Evolutionary conservation across 2,329 filamentous ascomycete species (phyloP), one percentile per base, ranked within the genome.

Genomic region (Aspergillus sp.): DNA sequence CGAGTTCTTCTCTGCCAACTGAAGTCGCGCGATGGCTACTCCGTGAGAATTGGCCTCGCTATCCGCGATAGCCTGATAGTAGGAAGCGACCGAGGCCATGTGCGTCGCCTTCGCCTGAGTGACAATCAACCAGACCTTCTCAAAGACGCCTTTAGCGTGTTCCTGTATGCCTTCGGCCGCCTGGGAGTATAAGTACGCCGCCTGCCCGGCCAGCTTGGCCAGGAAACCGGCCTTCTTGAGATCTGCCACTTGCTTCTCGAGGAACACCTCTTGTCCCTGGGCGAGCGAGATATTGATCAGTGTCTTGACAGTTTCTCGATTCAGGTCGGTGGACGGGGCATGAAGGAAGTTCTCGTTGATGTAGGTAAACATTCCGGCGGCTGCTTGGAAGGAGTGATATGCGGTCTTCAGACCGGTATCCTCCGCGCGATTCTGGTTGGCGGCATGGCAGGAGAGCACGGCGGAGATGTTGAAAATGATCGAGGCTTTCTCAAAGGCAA

Each of bases 331-430:
- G 9, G 93, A 97, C 0, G 96, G 95, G 1, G 95, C 95, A 71
- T 99, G 95, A 39, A 99, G 82, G 74, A 99, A 99, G 79, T 99
- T 99, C 79, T 99, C 95, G 77, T 99, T 99, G 80, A 99, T 99
- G 72, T 99, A 99, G 55, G 94, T 98, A 77, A 98, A 99, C 95
- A 99, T 99, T 80, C 95, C 95, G 10, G 95, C 95, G 7, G 94
- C 93, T 46, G 95, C 95, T 77, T 99, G 95, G 80, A 98, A 98
- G 20, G 93, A 97, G 77, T 99, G 94, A 74, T 98, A 99, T 18
- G 95, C 92, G 14, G 92, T 94, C 80, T 99, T 99, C 73, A 98
- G 85, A 36, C 94, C 94, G 6, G 90, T 85, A 72, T 99, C 95
- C 73, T 98, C 93, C 64, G 90, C 90, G 53, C 95, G 88, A 67